Evolutionary conservation across 2,329 filamentous ascomycete species (phyloP).

Genomic region (Aspergillus pseudotamarii): DNA sequence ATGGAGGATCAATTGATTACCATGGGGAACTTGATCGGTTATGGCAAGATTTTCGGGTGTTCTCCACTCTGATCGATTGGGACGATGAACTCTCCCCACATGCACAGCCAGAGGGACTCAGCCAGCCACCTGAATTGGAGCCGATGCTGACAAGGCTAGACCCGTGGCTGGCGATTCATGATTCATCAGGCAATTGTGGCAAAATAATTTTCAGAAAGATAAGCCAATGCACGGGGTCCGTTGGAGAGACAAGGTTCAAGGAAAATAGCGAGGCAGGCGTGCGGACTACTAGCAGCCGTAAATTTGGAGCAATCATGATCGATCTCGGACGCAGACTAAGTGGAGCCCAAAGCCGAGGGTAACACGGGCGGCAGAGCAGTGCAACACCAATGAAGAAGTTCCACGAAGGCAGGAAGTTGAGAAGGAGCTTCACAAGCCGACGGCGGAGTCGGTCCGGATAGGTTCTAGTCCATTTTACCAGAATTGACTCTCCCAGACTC

Average conservation of each 20-base stretch:
- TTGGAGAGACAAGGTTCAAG: background rate
- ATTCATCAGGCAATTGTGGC: background rate
- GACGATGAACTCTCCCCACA: slow-evolving; percentile 1
- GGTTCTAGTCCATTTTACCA: background rate
- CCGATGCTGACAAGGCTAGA: background rate
- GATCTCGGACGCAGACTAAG: slow-evolving; percentile 1
- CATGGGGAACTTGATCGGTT: background rate
- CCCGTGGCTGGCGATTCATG: background rate
- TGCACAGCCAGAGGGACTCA: background rate
- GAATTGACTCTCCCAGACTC: background rate
- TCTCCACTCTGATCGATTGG: slow-evolving; percentile 7
- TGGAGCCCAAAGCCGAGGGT: slow-evolving; percentile 3
- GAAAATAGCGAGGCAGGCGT: slow-evolving; percentile 7
- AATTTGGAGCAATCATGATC: slow-evolving; percentile 11
- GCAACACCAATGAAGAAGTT: slow-evolving; percentile 16
- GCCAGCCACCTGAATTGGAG: background rate
- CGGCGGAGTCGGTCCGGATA: background rate
- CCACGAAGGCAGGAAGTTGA: slow-evolving; percentile 15
- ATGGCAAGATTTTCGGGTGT: background rate
- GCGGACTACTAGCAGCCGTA: background rate
- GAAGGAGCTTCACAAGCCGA: background rate
- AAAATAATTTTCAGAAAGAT: background rate
- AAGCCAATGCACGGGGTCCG: background rate
- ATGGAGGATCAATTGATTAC: background rate
- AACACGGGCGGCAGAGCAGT: slow-evolving; percentile 3